A percentile compares a stretch with the other conserved stretches of the same genome.
phyloP scores from a whole-genome alignment of 768 basidiomycete species.

The Auriscalpium microsporum region DNA sequence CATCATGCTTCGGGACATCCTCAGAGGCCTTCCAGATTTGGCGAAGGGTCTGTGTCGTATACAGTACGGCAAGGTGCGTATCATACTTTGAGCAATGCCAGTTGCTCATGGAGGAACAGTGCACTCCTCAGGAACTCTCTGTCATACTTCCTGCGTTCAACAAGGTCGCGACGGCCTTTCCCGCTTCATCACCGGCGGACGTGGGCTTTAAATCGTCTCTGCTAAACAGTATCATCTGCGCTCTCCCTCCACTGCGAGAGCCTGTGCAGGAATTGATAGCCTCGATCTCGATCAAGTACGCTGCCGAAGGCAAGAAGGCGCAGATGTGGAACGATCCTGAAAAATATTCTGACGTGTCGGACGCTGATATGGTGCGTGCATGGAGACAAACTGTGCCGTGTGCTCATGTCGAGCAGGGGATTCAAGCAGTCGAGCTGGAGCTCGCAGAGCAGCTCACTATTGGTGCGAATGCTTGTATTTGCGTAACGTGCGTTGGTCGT shows the following conservation, averaged over 20 bases:
- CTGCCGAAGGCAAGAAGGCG: slow-evolving; percentile 58
- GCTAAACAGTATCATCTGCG: slow-evolving; percentile 60
- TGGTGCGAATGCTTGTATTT: slow-evolving; percentile 31
- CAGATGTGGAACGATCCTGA: slow-evolving; percentile 56
- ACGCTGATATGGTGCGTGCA: slow-evolving; percentile 50
- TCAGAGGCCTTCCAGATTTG: slow-evolving; percentile 79
- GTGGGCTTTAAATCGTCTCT: slow-evolving; percentile 57
- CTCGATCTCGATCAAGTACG: slow-evolving; percentile 51
- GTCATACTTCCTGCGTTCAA: slow-evolving; percentile 68
- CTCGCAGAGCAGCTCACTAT: slow-evolving; percentile 65
- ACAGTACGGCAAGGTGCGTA: slow-evolving; percentile 81
- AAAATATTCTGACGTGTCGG: slow-evolving; percentile 47
- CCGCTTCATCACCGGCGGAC: slow-evolving; percentile 32
- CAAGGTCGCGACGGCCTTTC: slow-evolving; percentile 59
- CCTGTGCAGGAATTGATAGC: slow-evolving; percentile 46
- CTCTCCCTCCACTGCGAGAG: slow-evolving; percentile 56
- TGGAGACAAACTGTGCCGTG: background rate
- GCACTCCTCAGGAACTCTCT: slow-evolving; percentile 76
- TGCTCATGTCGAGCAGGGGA: slow-evolving; percentile 35
- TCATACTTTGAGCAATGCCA: background rate
- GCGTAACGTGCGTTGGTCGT: background rate
- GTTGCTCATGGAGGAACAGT: slow-evolving; percentile 31
- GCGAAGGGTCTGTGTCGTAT: slow-evolving; percentile 80
- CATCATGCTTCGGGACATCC: slow-evolving; percentile 54
- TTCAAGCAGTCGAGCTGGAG: slow-evolving; percentile 61